phyloP scores from a whole-genome alignment of 345 rosid genomes.

The Gossypium stocksii region DNA sequence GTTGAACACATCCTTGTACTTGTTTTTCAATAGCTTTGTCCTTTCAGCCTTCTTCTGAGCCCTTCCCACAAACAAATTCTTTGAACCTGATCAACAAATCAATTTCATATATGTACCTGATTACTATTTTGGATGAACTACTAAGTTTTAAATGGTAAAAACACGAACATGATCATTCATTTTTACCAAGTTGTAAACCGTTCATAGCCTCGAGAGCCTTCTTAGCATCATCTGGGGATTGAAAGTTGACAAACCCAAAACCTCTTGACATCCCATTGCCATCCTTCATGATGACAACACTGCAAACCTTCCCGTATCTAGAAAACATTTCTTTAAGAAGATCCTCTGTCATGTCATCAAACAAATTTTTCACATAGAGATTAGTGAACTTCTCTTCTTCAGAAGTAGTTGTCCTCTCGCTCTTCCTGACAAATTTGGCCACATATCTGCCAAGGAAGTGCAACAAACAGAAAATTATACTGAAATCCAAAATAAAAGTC shows the following conservation, averaged over 20 bases:
- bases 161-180: not conserved
- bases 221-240: slow-evolving; percentile 51
- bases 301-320: slow-evolving; percentile 49
- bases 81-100: slow-evolving; percentile 34
- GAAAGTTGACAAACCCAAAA: slow-evolving; percentile 70
- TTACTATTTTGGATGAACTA: not conserved
- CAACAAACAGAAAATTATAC: not conserved
- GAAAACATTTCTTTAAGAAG: slow-evolving; percentile 46
- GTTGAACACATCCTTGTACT: slow-evolving; percentile 25
- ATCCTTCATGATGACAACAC: slow-evolving; percentile 54
- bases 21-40: slow-evolving; percentile 35
- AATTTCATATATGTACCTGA: slow-evolving; percentile 3
- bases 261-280: slow-evolving; percentile 54
- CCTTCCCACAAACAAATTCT: slow-evolving; percentile 51
- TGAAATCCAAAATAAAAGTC: not conserved
- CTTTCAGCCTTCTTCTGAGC: slow-evolving; percentile 65
- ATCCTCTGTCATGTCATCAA: slow-evolving; percentile 41
- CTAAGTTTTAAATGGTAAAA: not conserved
- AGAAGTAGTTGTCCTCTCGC: slow-evolving; percentile 32
- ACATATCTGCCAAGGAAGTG: slow-evolving; percentile 37
- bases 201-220: slow-evolving; percentile 48
- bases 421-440: slow-evolving; percentile 50
- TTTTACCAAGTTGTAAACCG: slow-evolving; percentile 38
- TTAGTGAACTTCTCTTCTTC: slow-evolving; percentile 40
- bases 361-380: slow-evolving; percentile 63